Evolutionary conservation across 2,329 filamentous ascomycete genomes (phyloP).

Genomic region (Sarocladium strictum): DNA sequence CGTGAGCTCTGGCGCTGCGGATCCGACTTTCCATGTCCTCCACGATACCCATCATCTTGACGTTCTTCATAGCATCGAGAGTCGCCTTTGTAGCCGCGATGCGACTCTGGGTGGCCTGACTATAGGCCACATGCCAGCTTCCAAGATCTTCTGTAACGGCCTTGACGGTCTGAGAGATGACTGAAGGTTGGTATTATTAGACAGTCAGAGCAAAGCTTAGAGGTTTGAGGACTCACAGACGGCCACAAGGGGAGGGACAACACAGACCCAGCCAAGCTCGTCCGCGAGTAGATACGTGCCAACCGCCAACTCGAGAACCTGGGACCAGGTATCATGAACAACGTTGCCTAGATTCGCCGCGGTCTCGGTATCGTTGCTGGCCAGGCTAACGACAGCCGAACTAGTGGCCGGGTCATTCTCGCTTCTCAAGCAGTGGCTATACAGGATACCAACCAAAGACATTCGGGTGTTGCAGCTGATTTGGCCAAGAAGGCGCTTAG

Average conservation of each 20-base stretch:
- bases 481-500: slow-evolving; percentile 1
- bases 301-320: slow-evolving; percentile 6
- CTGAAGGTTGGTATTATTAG: not conserved
- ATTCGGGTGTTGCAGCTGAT: slow-evolving; percentile 4
- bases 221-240: not conserved
- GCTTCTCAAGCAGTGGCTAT: slow-evolving; percentile 12
- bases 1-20: slow-evolving; percentile 8
- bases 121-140: slow-evolving; percentile 11
- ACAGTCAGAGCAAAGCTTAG: too few species aligned
- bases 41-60: slow-evolving; percentile 15
- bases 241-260: slow-evolving; percentile 6
- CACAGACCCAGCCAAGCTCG: slow-evolving; percentile 10
- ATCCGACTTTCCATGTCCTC: slow-evolving; percentile 11
- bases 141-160: slow-evolving; percentile 10
- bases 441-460: slow-evolving; percentile 11
- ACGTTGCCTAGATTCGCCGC: not conserved
- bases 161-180: slow-evolving; percentile 10
- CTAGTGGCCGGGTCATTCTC: slow-evolving; percentile 11
- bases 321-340: slow-evolving; percentile 10
- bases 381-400: slow-evolving; percentile 13
- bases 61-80: slow-evolving; percentile 14
- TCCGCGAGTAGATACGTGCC: slow-evolving; percentile 9
- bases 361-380: slow-evolving; percentile 11
- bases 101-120: slow-evolving; percentile 8
- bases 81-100: slow-evolving; percentile 10